These are phyloP conservation scores for Nidularia sp. DNA, from an alignment of 768 basidiomycete species.

Conservation along the genomic window DNA sequence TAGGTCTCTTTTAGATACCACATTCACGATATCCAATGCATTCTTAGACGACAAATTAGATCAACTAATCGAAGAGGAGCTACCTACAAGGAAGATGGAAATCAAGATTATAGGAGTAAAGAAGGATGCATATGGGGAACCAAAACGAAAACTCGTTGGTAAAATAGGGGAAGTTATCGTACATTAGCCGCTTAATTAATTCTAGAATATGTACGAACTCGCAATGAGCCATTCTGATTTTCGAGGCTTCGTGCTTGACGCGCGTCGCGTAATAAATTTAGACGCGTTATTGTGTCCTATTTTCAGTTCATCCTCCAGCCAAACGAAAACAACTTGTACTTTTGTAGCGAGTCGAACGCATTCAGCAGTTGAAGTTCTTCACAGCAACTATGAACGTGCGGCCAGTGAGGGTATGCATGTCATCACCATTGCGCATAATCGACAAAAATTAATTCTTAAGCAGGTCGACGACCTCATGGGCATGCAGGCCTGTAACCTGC, in stretches of 20 bases:
- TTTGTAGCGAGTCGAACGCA: background rate
- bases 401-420: constrained; percentile 28
- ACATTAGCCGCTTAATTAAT: no score
- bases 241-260: background rate
- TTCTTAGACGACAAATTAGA: constrained; percentile 39
- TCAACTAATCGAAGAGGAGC: constrained; percentile 17
- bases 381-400: constrained; percentile 37
- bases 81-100: constrained; percentile 32
- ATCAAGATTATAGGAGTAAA: constrained; percentile 33
- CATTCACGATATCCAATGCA: constrained; percentile 31
- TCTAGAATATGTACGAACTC: no score
- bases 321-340: background rate
- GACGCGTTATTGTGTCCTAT: background rate
- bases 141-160: constrained; percentile 38
- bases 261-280: background rate
- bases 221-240: no score
- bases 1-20: constrained; percentile 25
- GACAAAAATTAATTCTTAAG: background rate
- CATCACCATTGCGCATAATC: background rate
- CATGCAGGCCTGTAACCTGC: constrained; percentile 95
- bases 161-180: constrained; percentile 39
- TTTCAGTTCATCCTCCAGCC: background rate
- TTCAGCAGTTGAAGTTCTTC: background rate
- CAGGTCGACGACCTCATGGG: constrained; percentile 87
- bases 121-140: constrained; percentile 41